A percentile compares a stretch with the other conserved stretches of the same genome.
Evolutionary conservation across 345 rosid species (phyloP).

Genomic region (Citrus cavaleriei): DNA sequence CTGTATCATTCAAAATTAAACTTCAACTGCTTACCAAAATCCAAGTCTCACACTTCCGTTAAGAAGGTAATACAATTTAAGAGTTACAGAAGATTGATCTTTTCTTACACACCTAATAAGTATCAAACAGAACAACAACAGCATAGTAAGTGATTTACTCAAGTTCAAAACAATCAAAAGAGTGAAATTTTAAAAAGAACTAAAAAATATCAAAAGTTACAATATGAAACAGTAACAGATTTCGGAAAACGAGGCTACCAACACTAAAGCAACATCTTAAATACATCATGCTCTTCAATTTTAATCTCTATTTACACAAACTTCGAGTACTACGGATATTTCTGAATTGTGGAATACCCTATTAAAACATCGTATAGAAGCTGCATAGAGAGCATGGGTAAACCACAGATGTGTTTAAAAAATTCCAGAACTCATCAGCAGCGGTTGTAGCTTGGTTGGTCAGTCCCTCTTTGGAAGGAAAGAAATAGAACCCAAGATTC

Average conservation of each 20-base stretch:
- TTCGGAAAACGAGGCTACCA: neutral
- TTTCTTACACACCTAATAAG: conserved; percentile 79
- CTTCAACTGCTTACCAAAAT: conserved; percentile 67
- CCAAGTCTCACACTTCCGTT: conserved; percentile 97
- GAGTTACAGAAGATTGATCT: conserved; percentile 72
- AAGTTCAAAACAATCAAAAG: neutral
- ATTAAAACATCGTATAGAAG: neutral
- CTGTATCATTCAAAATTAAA: neutral
- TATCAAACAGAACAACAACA: conserved; percentile 3
- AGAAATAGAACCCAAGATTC: neutral
- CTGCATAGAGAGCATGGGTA: neutral
- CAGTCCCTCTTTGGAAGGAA: neutral
- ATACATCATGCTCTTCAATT: neutral
- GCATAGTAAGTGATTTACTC: neutral
- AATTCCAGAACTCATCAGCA: neutral
- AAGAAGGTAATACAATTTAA: conserved; percentile 79
- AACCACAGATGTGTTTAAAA: neutral
- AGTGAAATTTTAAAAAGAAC: neutral
- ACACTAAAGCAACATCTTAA: neutral
- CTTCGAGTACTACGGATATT: neutral
- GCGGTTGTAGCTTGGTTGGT: neutral
- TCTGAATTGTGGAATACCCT: neutral
- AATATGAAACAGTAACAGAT: neutral
- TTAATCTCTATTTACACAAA: neutral
- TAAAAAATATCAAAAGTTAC: neutral